These are phyloP conservation scores for Xylaria polymorpha DNA, from an alignment of 2,329 filamentous ascomycete species.

Conservation along the genomic window DNA sequence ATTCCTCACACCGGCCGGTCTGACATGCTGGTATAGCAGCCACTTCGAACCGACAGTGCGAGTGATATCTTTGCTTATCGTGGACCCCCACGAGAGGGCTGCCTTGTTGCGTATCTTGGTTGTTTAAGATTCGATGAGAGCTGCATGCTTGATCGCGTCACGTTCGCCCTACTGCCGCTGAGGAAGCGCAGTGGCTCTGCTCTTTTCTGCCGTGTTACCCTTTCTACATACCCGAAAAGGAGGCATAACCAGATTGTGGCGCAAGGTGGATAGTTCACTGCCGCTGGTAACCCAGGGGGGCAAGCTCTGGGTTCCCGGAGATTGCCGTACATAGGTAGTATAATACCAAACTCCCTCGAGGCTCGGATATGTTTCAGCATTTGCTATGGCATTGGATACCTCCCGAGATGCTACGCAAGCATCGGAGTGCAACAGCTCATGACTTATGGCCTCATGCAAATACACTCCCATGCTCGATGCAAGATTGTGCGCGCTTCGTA, in stretches of 20 bases:
- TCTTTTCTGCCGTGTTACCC: conserved; percentile 21
- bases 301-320: conserved; percentile 14
- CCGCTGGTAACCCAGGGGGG: neutral
- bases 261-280: neutral
- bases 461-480: conserved; percentile 6
- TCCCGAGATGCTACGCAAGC: conserved; percentile 18
- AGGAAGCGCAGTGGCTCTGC: conserved; percentile 6
- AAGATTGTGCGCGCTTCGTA: conserved; percentile 8
- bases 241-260: conserved; percentile 18
- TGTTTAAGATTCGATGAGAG: neutral
- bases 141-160: conserved; percentile 13
- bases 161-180: neutral
- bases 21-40: conserved; percentile 1
- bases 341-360: neutral
- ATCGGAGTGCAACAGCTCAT: conserved; percentile 16
- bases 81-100: conserved; percentile 8
- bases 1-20: conserved; percentile 18
- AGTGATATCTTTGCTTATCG: conserved; percentile 23
- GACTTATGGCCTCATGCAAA: conserved; percentile 24
- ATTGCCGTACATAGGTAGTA: neutral
- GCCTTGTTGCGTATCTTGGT: neutral
- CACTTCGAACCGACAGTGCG: neutral
- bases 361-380: conserved; percentile 10
- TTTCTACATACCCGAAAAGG: neutral
- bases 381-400: neutral